These are phyloP conservation scores for Aspergillus pseudoglaucus DNA, from an alignment of 2,329 filamentous ascomycete genomes.

Conservation along the genomic window DNA sequence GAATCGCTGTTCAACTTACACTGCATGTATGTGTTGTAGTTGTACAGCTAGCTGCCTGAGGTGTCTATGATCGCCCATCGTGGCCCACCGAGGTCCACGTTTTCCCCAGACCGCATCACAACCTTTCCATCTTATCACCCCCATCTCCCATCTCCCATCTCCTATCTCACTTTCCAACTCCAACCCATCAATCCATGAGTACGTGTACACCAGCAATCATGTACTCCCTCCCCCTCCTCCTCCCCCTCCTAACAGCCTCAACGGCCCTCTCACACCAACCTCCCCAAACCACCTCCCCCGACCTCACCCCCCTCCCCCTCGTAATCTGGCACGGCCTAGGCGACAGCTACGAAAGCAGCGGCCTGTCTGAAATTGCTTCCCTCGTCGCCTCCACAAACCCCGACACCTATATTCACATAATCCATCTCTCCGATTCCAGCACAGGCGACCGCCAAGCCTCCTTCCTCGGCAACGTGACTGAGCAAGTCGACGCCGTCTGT, in stretches of 20 bases:
- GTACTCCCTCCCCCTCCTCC: background rate
- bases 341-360: slow-evolving; percentile 63
- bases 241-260: slow-evolving; percentile 12
- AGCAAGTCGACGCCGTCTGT: slow-evolving; percentile 72
- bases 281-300: slow-evolving; percentile 15
- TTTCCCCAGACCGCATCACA: too few species aligned
- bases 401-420: slow-evolving; percentile 75
- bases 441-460: slow-evolving; percentile 70
- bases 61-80: too few species aligned
- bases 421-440: slow-evolving; percentile 63
- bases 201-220: background rate
- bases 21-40: too few species aligned
- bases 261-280: slow-evolving; percentile 14
- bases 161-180: background rate
- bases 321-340: slow-evolving; percentile 90
- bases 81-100: too few species aligned
- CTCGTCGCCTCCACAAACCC: slow-evolving; percentile 69
- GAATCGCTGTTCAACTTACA: too few species aligned
- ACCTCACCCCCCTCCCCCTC: slow-evolving; percentile 62
- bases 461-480: slow-evolving; percentile 84
- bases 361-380: slow-evolving; percentile 63
- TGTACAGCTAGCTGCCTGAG: too few species aligned
- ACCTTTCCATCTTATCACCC: too few species aligned
- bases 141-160: slow-evolving; percentile 6
- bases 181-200: background rate